A percentile compares a stretch with the other conserved stretches of the same genome.
Evolutionary conservation across 306 rosid genomes (phyloP).

Genomic region (Pyrus pyrifolia): DNA sequence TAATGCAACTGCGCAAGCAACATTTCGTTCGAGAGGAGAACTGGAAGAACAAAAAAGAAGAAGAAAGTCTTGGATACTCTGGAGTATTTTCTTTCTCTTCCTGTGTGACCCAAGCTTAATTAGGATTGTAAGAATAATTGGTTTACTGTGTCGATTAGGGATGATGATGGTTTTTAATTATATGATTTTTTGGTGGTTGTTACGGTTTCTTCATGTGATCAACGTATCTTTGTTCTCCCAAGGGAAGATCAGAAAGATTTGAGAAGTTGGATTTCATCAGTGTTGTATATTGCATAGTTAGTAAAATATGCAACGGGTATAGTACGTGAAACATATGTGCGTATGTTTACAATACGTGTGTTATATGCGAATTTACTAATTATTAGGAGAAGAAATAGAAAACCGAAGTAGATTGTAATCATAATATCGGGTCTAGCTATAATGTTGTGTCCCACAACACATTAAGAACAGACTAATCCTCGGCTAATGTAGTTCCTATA

Average conservation of each 20-base stretch:
- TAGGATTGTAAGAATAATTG: neutral
- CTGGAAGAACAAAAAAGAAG: neutral
- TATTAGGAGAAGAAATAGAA: neutral
- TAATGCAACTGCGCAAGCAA: neutral
- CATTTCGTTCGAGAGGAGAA: neutral
- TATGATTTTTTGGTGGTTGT: neutral
- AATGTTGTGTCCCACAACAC: too few species aligned
- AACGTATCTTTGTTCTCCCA: neutral
- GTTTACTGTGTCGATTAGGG: neutral
- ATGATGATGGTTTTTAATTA: neutral
- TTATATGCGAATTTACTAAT: too few species aligned
- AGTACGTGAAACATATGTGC: too few species aligned
- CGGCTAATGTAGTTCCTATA: too few species aligned
- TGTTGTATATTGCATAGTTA: too few species aligned
- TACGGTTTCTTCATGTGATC: neutral
- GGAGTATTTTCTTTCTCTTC: neutral
- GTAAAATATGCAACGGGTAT: too few species aligned
- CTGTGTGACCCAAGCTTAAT: neutral
- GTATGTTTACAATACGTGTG: rapidly evolving
- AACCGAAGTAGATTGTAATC: neutral
- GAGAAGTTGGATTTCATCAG: neutral
- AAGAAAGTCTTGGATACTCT: neutral
- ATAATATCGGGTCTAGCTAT: rapidly evolving
- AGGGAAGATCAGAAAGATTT: neutral
- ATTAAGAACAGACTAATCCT: too few species aligned